A percentile compares a stretch with the other conserved stretches of the same genome.
These are phyloP conservation scores for Talaromyces sp. DNA, from an alignment of 2,329 filamentous ascomycete species.

Conservation along the genomic window DNA sequence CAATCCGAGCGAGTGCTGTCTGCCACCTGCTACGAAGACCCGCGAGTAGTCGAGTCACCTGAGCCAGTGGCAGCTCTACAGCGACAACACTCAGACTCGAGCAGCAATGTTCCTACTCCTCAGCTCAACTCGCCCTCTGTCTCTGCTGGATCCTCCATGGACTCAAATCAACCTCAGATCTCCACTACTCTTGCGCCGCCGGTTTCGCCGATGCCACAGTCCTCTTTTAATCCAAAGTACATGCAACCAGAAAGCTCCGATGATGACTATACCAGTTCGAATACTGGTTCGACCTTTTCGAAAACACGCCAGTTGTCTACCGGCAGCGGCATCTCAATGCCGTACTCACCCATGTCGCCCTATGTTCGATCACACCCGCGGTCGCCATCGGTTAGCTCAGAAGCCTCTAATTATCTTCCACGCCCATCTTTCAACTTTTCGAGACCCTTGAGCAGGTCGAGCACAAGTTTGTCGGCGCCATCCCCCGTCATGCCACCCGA, in stretches of 20 bases:
- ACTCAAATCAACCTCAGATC: conserved; percentile 33
- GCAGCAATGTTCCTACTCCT: conserved; percentile 5
- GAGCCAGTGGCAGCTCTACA: conserved; percentile 17
- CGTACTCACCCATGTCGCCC: conserved; percentile 60
- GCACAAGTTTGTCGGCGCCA: conserved; percentile 32
- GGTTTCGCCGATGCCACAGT: conserved; percentile 36
- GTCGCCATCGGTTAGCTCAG: conserved; percentile 80
- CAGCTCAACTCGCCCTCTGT: conserved; percentile 9
- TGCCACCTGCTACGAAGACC: conserved; percentile 18
- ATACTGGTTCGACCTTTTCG: conserved; percentile 57
- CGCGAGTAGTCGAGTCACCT: conserved; percentile 27
- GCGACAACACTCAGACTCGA: conserved; percentile 14
- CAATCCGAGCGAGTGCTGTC: conserved; percentile 25
- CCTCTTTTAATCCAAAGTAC: conserved; percentile 50
- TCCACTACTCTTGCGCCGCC: conserved; percentile 41
- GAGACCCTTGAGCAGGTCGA: conserved; percentile 66
- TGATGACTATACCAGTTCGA: conserved; percentile 61
- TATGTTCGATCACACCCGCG: conserved; percentile 58
- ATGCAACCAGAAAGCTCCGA: conserved; percentile 59
- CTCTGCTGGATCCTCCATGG: conserved; percentile 29
- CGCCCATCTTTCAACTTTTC: conserved; percentile 90
- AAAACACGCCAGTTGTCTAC: conserved; percentile 71
- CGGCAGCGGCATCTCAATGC: conserved; percentile 57
- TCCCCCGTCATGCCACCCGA: conserved; percentile 22
- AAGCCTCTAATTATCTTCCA: conserved; percentile 64